Evolutionary conservation across 208 protist genomes (phyloP), one percentile per base, ranked within the genome.

Genomic region (Trichomonas gallinae): DNA sequence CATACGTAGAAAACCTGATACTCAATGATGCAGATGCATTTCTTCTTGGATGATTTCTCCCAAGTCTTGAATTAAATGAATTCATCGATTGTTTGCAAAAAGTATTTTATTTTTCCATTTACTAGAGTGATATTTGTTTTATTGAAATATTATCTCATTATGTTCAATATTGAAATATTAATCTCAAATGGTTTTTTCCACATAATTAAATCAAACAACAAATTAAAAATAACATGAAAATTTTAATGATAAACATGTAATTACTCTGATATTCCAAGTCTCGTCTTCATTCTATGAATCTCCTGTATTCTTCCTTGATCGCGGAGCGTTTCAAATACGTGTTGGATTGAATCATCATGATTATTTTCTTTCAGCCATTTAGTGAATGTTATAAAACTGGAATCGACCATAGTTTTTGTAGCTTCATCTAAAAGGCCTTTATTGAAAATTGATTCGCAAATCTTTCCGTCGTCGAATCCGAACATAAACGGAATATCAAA

Each of bases 271-370:
- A 31, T 42, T n/a, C 34, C 83, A 51, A 93, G 44, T 51, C 87
- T 93, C 11, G 15, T 6, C 21, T 93, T 42, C 87, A 93, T 93
- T 58, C 87, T 23, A 48, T 34, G 45, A 17, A 93, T 51, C 36
- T 93, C 87, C 31, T 51, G 42, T 93, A 44, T 93, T 51, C 87
- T 93, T 93, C 87, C 87, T 93, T 93, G 87, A 15, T 93, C n/a
- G 8, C 10, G 26, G 17, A 93, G 31, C 13, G 87, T 44, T 31
- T 93, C 44, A 9, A 48, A 49, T 0, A 93, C 44, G 45, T 48
- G 6, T 51, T 48, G 40, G 17, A 93, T 93, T 51, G 13, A 38
- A 21, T 48, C 40, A 38, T 48, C 15, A 15, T 93, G 44, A 48
- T 58, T 9, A 34, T 51, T 51, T 15, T 51, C 45, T 31, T 93